Base-by-base conservation (phyloP, 805 yeast species). In the Nematodospora valgi region DNA sequence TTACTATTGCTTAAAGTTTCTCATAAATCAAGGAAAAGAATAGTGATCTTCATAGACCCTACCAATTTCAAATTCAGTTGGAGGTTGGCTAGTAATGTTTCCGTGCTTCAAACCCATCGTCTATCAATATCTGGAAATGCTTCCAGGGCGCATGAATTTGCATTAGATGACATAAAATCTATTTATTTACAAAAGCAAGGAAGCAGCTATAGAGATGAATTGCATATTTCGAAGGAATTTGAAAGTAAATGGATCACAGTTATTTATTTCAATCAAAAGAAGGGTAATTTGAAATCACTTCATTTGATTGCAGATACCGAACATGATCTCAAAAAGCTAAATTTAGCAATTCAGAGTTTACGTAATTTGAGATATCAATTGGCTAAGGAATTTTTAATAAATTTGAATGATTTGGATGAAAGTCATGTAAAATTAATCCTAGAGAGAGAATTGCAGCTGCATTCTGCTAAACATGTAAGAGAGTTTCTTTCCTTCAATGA, bases 161-260 rank as follows among this genome's bases (percentile, higher is more conserved):
- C 58, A 3, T 66, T 84, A 6, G 94, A 83, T 51, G 77, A 76
- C 38, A 81, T 86, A 32, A 74, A 74, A 39, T 76, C 74, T 36
- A 68, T 83, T 2, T 58, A 82, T 33, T 67, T 74, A 3, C 86
- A 81, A 3, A 73, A 71, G 14, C 86, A 83, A 48, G 96, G 96
- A 1, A 72, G 74, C 23, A 86, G 86, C 46, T 91, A 88, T 52
- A 63, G 96, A 41, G 96, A 89, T 51, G 95, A 88, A 56, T 76
- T 86, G 46, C 80, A 82, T 23, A 73, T 87, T 1, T 74, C 88
- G 1, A 63, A 76, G 23, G 87, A 82, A 33, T 74, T 72, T 35
- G 77, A 78, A 28, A 64, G 68, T 9, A 58, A 75, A 6, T 91
- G 98, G 98, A 70, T 86, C 1, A 81, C 95, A 0, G 74, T 91